phyloP scores from a whole-genome alignment of 2,329 filamentous ascomycete genomes.

The Aspergillus vadensis region DNA sequence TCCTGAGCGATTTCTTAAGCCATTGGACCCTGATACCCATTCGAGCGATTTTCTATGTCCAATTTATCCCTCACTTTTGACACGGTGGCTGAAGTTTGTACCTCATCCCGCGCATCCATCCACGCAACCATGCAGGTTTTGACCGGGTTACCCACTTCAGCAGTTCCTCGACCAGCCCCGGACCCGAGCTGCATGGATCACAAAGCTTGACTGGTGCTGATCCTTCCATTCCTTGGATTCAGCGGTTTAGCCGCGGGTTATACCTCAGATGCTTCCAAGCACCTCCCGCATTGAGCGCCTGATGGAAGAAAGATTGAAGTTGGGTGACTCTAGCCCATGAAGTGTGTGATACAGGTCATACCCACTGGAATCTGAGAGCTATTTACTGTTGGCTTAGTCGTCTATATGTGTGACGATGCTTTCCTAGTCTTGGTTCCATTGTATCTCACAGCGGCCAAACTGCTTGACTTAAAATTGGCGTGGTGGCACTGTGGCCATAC shows the following conservation, averaged over 20 bases:
- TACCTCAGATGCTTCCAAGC: not conserved
- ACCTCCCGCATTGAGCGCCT: not conserved
- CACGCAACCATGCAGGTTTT: constrained; percentile 4
- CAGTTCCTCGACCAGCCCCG: constrained; percentile 9
- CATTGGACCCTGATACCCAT: not conserved
- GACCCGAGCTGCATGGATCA: constrained; percentile 16
- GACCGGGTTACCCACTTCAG: constrained; percentile 10
- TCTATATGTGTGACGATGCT: too few species aligned
- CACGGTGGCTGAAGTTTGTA: not conserved
- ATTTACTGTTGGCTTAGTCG: not conserved
- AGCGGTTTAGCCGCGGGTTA: not conserved
- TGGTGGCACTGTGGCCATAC: not conserved
- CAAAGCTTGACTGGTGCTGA: constrained; percentile 16
- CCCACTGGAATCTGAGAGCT: not conserved
- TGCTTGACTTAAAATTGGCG: not conserved
- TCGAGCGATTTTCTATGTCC: not conserved
- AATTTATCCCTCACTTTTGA: not conserved
- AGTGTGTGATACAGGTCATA: not conserved
- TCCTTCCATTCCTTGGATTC: constrained; percentile 8
- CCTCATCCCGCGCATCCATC: constrained; percentile 3
- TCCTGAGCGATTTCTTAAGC: not conserved
- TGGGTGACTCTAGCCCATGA: not conserved
- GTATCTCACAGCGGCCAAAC: too few species aligned
- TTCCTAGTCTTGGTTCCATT: too few species aligned
- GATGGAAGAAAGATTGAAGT: not conserved